Percentiles rank a stretch among this genome's conserved stretches.
These are phyloP conservation scores for Phytopythium cucurbitacearum DNA, from an alignment of 352 stramenopile genomes.

Conservation along the genomic window DNA sequence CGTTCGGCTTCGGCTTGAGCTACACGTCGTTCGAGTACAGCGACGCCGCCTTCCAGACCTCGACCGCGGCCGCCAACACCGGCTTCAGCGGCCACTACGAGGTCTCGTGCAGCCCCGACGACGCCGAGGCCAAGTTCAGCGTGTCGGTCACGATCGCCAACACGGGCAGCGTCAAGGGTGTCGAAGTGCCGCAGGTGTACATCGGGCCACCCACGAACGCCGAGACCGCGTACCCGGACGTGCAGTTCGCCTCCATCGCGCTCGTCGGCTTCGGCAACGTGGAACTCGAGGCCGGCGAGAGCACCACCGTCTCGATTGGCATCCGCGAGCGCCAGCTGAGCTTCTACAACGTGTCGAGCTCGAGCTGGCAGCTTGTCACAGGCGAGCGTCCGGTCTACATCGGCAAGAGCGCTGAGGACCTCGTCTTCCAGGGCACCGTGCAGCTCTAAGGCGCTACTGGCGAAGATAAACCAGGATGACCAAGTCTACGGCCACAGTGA, in stretches of 20 bases:
- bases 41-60: conserved; percentile 18
- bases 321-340: conserved; percentile 25
- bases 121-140: conserved; percentile 16
- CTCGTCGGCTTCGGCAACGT: conserved; percentile 26
- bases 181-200: conserved; percentile 29
- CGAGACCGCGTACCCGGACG: conserved; percentile 16
- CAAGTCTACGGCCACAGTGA: too few relatives aligned
- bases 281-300: conserved; percentile 24
- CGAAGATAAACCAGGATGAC: too few relatives aligned
- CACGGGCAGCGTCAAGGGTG: conserved; percentile 20
- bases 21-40: conserved; percentile 32
- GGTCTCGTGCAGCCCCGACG: conserved; percentile 18
- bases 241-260: conserved; percentile 21
- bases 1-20: conserved; percentile 24
- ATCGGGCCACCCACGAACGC: conserved; percentile 17
- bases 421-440: conserved; percentile 18
- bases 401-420: conserved; percentile 20
- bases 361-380: conserved; percentile 18
- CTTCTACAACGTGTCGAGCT: conserved; percentile 22
- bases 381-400: conserved; percentile 17
- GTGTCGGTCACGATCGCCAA: conserved; percentile 22
- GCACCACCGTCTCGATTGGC: conserved; percentile 19
- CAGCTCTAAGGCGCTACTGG: conserved; percentile 8
- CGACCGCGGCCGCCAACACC: conserved; percentile 9
- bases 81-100: conserved; percentile 17